phyloP scores from a whole-genome alignment of 257 asterid genomes.

The Solanum infundibuliforme region DNA sequence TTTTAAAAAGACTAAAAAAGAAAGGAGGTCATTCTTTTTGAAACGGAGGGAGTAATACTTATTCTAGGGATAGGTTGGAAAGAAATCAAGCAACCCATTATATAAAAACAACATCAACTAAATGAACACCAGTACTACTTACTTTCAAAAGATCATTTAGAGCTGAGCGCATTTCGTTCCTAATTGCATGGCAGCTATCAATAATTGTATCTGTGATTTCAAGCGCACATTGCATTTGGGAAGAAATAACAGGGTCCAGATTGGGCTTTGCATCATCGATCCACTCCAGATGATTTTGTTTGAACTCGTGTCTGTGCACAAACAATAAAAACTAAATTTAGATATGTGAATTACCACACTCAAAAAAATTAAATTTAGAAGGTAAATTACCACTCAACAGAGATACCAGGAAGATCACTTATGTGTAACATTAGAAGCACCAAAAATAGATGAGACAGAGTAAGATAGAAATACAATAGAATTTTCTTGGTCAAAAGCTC shows the following conservation, averaged over 20 bases:
- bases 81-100: background rate
- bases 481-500: background rate
- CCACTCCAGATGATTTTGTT: conserved; percentile 72
- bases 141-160: conserved; percentile 73
- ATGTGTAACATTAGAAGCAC: background rate
- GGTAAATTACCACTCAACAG: background rate
- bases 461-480: background rate
- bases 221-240: conserved; percentile 28
- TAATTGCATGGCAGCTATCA: conserved; percentile 51
- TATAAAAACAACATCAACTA: background rate
- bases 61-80: conserved; percentile 9
- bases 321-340: background rate
- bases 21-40: no score
- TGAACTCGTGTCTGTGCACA: conserved; percentile 65
- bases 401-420: background rate
- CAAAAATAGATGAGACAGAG: background rate
- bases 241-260: conserved; percentile 53
- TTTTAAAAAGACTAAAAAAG: no score
- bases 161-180: conserved; percentile 72
- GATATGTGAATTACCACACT: background rate
- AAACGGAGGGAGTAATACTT: background rate
- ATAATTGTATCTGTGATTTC: conserved; percentile 41
- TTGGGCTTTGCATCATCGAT: conserved; percentile 54
- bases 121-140: background rate
- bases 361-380: background rate